phyloP scores from a whole-genome alignment of 495 filamentous ascomycete genomes.

The Aspergillus sclerotioniger region DNA sequence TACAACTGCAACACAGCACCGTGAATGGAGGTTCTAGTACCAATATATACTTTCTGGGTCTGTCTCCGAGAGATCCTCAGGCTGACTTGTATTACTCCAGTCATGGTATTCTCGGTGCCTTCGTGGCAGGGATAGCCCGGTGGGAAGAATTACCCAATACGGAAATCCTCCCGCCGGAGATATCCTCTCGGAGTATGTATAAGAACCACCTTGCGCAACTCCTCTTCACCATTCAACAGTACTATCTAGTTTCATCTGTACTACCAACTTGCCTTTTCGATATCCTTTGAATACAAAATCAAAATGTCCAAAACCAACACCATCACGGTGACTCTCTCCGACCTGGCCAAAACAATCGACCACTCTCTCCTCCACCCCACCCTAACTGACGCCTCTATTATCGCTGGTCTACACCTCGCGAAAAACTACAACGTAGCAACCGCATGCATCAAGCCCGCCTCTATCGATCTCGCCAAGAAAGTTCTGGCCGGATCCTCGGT shows the following conservation, averaged over 20 bases:
- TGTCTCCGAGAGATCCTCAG: no score
- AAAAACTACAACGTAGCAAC: slow-evolving; percentile 50
- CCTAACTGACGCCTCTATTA: slow-evolving; percentile 55
- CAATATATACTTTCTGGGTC: no score
- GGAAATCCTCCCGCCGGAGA: not conserved
- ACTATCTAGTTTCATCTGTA: no score
- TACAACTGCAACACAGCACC: no score
- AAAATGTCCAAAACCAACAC: slow-evolving; percentile 5
- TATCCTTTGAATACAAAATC: no score
- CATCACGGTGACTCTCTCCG: slow-evolving; percentile 49
- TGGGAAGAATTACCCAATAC: not conserved
- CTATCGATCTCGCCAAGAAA: slow-evolving; percentile 44
- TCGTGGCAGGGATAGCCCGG: no score
- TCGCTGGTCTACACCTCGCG: slow-evolving; percentile 46
- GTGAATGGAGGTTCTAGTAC: no score
- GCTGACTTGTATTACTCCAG: no score
- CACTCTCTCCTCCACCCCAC: slow-evolving; percentile 61
- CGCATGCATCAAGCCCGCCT: slow-evolving; percentile 56
- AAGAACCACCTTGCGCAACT: not conserved
- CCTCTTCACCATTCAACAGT: not conserved
- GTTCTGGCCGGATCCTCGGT: slow-evolving; percentile 49
- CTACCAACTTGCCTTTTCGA: no score
- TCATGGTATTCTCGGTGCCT: no score
- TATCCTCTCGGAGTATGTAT: not conserved
- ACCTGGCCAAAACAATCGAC: slow-evolving; percentile 58